Base-by-base conservation (phyloP, 2,329 filamentous ascomycete genomes). In the Colletotrichum musicola region DNA sequence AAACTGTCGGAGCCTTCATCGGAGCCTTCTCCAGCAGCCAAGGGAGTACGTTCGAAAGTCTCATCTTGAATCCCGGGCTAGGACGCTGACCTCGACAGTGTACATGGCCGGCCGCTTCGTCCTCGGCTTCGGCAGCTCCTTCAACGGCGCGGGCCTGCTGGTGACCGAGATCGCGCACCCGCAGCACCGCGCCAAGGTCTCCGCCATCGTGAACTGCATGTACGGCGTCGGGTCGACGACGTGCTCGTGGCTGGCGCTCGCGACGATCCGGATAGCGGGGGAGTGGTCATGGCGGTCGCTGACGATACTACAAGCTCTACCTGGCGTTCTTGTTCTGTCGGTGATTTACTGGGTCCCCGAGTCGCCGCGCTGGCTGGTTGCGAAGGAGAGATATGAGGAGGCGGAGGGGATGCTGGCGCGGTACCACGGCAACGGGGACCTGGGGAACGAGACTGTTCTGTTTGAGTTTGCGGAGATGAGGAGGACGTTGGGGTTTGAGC, bases 351-450 rank as follows among this genome's bases (percentile, higher is more conserved):
- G 56, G 55, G 67, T 74, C 1, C 75, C 76, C 1, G 77, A 79
- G 46, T 77, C 75, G 1, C 78, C 78, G 1, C 76, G 78, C 51
- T 80, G 71, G 67, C 77, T 78, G 10, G 69, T 79, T 18, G 72
- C 74, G n/a, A 70, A 72, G 5, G 77, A 78, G 27, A 72, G 74
- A 2, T 67, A 68, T 10, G 77, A 78, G 16, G 77, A 79, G 35
- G 78, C 78, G 0, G 73, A 73, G 4, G 71, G 64, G 0, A 59
- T 78, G 20, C 73, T 78, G 7, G 63, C 74, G 55, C 79, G 76
- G 51, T 85, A 84, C 71, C 83, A 86, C 70, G 85, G 84, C 14
- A 86, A 88, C 71, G 86, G 84, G 2, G 78, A 84, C 65, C 80
- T 87, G 30, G 42, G 42, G 30, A 50, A 63, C 16, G 44, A 50